These are phyloP conservation scores for Russula earlei DNA, from an alignment of 768 basidiomycete genomes.

Conservation along the genomic window DNA sequence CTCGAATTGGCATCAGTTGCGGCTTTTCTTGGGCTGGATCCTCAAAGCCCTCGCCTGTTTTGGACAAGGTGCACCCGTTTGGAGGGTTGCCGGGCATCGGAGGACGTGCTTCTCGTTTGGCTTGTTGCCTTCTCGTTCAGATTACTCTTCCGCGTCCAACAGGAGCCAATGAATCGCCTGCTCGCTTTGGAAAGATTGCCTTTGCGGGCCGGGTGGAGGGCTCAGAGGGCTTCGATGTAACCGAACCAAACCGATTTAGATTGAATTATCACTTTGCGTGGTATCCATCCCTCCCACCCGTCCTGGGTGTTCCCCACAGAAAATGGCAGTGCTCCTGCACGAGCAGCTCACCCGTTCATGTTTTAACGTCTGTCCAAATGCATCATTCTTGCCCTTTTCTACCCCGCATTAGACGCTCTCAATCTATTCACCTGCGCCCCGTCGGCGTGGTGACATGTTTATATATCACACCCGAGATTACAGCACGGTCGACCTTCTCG, in stretches of 20 bases:
- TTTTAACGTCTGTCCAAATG: slow-evolving; percentile 5
- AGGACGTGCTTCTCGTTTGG: slow-evolving; percentile 4
- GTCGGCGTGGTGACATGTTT: slow-evolving; percentile 13
- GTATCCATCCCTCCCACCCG: slow-evolving; percentile 4
- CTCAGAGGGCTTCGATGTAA: slow-evolving; percentile 13
- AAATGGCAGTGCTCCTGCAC: slow-evolving; percentile 14
- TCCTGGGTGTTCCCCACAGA: background rate
- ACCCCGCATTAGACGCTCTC: slow-evolving; percentile 1
- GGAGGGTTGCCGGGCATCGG: background rate
- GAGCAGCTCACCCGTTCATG: slow-evolving; percentile 1
- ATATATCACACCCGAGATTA: slow-evolving; percentile 8
- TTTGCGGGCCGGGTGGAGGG: slow-evolving; percentile 1
- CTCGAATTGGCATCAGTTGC: background rate
- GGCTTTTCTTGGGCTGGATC: background rate
- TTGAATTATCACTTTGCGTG: slow-evolving; percentile 1
- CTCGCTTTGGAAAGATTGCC: slow-evolving; percentile 15
- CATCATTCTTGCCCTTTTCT: slow-evolving; percentile 5
- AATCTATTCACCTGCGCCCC: background rate
- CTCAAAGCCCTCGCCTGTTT: background rate
- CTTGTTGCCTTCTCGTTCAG: background rate
- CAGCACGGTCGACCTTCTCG: slow-evolving; percentile 3
- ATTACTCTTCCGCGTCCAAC: background rate
- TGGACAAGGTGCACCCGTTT: background rate
- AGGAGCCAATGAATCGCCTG: slow-evolving; percentile 15
- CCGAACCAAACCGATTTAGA: background rate